Evolutionary conservation across 2,329 filamentous ascomycete species (phyloP).

Genomic region (Neobulgaria alba): DNA sequence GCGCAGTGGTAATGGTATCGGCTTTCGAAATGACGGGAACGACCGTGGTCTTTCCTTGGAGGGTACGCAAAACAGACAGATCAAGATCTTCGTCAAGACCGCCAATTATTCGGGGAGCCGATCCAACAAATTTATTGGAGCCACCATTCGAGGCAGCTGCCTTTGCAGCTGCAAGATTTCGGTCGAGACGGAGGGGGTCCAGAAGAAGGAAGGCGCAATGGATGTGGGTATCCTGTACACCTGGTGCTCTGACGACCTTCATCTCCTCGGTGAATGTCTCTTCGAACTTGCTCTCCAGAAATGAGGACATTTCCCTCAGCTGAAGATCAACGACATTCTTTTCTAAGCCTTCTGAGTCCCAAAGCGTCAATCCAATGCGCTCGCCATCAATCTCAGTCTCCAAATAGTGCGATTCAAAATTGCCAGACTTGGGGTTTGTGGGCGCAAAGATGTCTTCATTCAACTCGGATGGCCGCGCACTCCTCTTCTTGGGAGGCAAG

Average conservation of each 20-base stretch:
- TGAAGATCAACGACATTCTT: conserved; percentile 94
- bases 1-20: conserved; percentile 88
- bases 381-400: conserved; percentile 93
- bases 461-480: conserved; percentile 28
- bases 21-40: conserved; percentile 95
- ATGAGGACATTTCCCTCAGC: conserved; percentile 80
- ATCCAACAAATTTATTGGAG: conserved; percentile 40
- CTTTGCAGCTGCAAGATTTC: conserved; percentile 64
- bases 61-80: conserved; percentile 75
- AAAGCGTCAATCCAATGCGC: conserved; percentile 83
- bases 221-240: conserved; percentile 91
- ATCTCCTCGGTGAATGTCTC: conserved; percentile 97
- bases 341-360: conserved; percentile 93
- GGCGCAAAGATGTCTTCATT: conserved; percentile 46
- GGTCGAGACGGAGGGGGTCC: conserved; percentile 77
- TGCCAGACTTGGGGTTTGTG: conserved; percentile 36
- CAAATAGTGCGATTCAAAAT: conserved; percentile 80
- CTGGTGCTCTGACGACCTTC: conserved; percentile 89
- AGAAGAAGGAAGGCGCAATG: conserved; percentile 91
- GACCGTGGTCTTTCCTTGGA: conserved; percentile 90
- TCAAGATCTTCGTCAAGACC: conserved; percentile 83
- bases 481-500: conserved; percentile 69
- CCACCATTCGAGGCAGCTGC: conserved; percentile 42
- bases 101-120: conserved; percentile 43
- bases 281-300: conserved; percentile 96